These are phyloP conservation scores for Endocarpon pusillum DNA, from an alignment of 495 filamentous ascomycete genomes.

Conservation along the genomic window DNA sequence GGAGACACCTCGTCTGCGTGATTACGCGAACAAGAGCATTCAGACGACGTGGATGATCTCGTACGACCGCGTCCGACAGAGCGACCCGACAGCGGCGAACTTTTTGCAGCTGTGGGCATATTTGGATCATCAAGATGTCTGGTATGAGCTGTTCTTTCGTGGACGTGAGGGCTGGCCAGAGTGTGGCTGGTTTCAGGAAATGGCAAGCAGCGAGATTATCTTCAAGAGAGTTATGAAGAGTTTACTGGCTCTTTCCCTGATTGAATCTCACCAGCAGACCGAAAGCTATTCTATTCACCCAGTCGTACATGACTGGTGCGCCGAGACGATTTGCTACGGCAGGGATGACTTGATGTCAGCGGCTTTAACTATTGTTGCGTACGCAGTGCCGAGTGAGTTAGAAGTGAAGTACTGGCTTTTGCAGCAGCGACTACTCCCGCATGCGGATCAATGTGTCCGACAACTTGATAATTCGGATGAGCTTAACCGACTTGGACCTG, in stretches of 20 bases:
- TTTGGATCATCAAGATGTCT: constrained; percentile 17
- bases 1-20: neutral
- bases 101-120: constrained; percentile 20
- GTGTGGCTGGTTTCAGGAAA: constrained; percentile 15
- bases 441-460: constrained; percentile 11
- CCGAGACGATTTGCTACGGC: constrained; percentile 5
- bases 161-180: constrained; percentile 3
- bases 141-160: constrained; percentile 10
- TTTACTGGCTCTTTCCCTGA: constrained; percentile 17
- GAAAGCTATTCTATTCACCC: constrained; percentile 16
- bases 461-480: constrained; percentile 2
- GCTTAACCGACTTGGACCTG: neutral
- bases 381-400: constrained; percentile 9
- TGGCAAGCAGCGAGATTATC: constrained; percentile 12
- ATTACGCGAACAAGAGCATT: constrained; percentile 4
- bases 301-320: constrained; percentile 19
- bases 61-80: constrained; percentile 12
- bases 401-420: constrained; percentile 4
- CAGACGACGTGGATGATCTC: constrained; percentile 16
- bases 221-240: constrained; percentile 12
- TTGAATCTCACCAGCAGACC: constrained; percentile 12
- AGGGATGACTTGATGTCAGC: constrained; percentile 7
- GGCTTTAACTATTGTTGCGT: constrained; percentile 13
- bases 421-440: constrained; percentile 13
- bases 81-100: constrained; percentile 15